A percentile compares a stretch with the other conserved stretches of the same genome.
Evolutionary conservation across 768 basidiomycete species (phyloP).

Genomic region (Mrakia blollopis): DNA sequence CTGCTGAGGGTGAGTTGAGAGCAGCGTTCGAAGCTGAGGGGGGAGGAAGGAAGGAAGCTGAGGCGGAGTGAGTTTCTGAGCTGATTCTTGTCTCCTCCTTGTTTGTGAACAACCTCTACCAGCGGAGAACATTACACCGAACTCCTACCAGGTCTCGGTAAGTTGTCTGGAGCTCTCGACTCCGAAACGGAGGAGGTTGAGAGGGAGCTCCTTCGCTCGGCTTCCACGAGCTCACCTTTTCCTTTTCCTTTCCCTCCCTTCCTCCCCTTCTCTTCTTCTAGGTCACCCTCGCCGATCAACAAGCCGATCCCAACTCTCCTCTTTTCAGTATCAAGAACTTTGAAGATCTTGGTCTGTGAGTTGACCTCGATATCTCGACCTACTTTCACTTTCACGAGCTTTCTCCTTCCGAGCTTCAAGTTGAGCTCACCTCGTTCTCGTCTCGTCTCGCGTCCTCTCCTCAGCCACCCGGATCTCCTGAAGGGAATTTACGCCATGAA

Average conservation of each 20-base stretch:
- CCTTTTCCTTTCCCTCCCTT: background rate
- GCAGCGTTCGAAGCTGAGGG: background rate
- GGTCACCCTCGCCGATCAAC: slow-evolving; percentile 96
- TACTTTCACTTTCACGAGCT: background rate
- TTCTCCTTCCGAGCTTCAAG: background rate
- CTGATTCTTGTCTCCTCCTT: background rate
- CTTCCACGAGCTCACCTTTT: slow-evolving; percentile 10
- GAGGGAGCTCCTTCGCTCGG: background rate
- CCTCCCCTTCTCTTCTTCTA: slow-evolving; percentile 39
- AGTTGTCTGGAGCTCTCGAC: background rate
- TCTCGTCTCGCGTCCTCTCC: background rate
- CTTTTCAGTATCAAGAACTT: slow-evolving; percentile 89
- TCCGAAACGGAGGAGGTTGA: background rate
- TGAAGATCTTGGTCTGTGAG: slow-evolving; percentile 90
- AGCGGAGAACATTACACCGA: slow-evolving; percentile 27
- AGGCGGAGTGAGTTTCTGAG: background rate
- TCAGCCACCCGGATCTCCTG: slow-evolving; percentile 74
- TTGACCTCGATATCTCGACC: slow-evolving; percentile 33
- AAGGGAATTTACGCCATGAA: slow-evolving; percentile 93
- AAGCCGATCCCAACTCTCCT: slow-evolving; percentile 92
- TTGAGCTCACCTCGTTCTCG: background rate
- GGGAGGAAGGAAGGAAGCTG: too few species aligned
- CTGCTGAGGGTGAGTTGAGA: slow-evolving; percentile 9
- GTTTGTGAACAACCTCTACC: background rate
- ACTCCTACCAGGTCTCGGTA: slow-evolving; percentile 30